Base-by-base conservation (phyloP, 441 rosid genomes). In the Gossypium aridum region DNA sequence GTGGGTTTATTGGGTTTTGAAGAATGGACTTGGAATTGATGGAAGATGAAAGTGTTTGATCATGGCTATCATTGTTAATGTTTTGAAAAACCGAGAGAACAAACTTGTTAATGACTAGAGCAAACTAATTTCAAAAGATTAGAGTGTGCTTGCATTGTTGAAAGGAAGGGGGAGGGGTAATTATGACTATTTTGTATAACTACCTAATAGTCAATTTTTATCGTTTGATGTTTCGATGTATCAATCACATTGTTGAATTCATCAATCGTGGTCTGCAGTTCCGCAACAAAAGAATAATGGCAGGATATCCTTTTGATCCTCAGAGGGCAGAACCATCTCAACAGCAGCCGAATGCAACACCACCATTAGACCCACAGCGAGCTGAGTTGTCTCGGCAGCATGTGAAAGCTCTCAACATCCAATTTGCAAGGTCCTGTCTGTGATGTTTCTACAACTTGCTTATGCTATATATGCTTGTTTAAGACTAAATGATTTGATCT, bases 391-490 rank as follows among this genome's bases (percentile, higher is more conserved):
- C 99, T 72, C 86, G 70, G 60, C 93, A 86, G 83, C 94, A 95
- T 82, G 99, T 95, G 82, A 86, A 94, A 82, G 98, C 98, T 83
- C 97, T 93, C 81, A 95, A 95, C 84, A 82, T 83, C 71, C 99
- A 95, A 78, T 95, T 91, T 76, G 95, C 97, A 77, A 91, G 99
- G 98, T 95, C 80, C 10, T 56, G 47, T 65, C 71, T 22, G 55
- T 71, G 37, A 37, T 60, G 14, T n/a, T 71, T 53, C 25, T 26
- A 14, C 45, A 26, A 10, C 73, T 53, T 16, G 20, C 25, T 26
- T 53, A 1, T 68, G 10, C 19, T 25, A 1, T 51, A 13, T 22
- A 45, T 45, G 56, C 25, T 65, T 66, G 20, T 49, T 66, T 25
- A 66, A 13, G 31, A 54, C 51, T 20, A 55, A 26, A n/a, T 70